A percentile compares a stretch with the other conserved stretches of the same genome.
phyloP scores from a whole-genome alignment of 73 alveolate genomes.

The Paraurostyla sp. region DNA sequence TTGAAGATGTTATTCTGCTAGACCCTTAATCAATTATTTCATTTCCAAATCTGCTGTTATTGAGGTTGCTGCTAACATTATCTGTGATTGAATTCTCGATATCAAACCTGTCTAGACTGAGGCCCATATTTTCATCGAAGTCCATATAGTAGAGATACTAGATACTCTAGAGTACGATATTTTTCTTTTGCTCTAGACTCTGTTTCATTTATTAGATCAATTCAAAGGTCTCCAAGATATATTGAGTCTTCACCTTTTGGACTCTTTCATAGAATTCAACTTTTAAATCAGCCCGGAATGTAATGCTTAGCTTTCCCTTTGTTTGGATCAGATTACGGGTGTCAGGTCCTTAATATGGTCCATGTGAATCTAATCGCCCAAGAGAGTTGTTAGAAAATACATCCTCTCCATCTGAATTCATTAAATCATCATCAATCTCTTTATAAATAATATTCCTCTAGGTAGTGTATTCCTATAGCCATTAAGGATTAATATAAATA shows the following conservation, averaged over 20 bases:
- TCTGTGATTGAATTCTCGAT: too few relatives aligned
- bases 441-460: not conserved
- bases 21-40: too few relatives aligned
- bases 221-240: conserved; percentile 16
- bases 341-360: not conserved
- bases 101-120: too few relatives aligned
- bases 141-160: too few relatives aligned
- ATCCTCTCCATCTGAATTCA: conserved; percentile 32
- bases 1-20: too few relatives aligned
- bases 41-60: too few relatives aligned
- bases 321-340: not conserved
- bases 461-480: not conserved
- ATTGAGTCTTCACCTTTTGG: not conserved
- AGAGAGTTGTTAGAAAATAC: conserved; percentile 15
- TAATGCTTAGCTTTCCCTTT: conserved; percentile 15
- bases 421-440: not conserved
- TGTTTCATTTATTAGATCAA: not conserved
- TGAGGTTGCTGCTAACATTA: too few relatives aligned
- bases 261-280: conserved; percentile 3
- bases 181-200: conserved; percentile 14
- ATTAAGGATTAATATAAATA: not conserved
- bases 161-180: too few relatives aligned
- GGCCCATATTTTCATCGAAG: too few relatives aligned
- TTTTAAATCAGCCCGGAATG: conserved; percentile 23
- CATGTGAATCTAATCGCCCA: not conserved